Evolutionary conservation across 2,329 filamentous ascomycete genomes (phyloP).

Genomic region (Dryadomyces quercus-mongolicae): DNA sequence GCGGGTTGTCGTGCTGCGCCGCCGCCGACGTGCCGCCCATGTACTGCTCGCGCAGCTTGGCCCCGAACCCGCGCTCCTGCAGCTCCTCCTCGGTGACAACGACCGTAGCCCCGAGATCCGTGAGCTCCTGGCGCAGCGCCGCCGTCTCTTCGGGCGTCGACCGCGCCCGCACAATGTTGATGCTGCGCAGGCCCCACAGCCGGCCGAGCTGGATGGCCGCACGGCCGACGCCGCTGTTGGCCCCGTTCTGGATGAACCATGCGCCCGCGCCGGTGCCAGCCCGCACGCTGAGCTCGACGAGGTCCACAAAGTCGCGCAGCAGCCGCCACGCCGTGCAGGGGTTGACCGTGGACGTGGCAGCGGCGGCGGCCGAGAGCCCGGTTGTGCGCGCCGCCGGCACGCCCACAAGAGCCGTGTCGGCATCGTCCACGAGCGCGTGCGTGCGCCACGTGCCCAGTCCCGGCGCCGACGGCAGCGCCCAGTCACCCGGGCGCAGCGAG

Average conservation of each 20-base stretch:
- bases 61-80: conserved; percentile 43
- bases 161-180: conserved; percentile 77
- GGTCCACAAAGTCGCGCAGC: conserved; percentile 63
- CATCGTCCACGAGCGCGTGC: conserved; percentile 56
- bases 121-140: conserved; percentile 39
- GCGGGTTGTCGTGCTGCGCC: conserved; percentile 21
- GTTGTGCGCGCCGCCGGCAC: conserved; percentile 26
- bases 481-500: conserved; percentile 62
- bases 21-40: conserved; percentile 57
- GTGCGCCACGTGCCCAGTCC: conserved; percentile 93
- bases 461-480: conserved; percentile 78
- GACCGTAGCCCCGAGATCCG: conserved; percentile 41
- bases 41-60: conserved; percentile 43
- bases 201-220: conserved; percentile 79
- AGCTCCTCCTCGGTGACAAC: conserved; percentile 47
- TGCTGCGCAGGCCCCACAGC: conserved; percentile 79
- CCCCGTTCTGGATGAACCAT: conserved; percentile 96
- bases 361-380: conserved; percentile 58
- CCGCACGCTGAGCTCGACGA: conserved; percentile 31
- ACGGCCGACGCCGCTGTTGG: conserved; percentile 84
- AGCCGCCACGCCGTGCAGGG: conserved; percentile 92
- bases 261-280: conserved; percentile 56
- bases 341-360: conserved; percentile 82
- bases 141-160: conserved; percentile 52
- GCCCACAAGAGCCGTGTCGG: conserved; percentile 47